Evolutionary conservation across 2,329 filamentous ascomycete species (phyloP), one percentile per base, ranked within the genome.

Genomic region (Cladophialophora yegresii): DNA sequence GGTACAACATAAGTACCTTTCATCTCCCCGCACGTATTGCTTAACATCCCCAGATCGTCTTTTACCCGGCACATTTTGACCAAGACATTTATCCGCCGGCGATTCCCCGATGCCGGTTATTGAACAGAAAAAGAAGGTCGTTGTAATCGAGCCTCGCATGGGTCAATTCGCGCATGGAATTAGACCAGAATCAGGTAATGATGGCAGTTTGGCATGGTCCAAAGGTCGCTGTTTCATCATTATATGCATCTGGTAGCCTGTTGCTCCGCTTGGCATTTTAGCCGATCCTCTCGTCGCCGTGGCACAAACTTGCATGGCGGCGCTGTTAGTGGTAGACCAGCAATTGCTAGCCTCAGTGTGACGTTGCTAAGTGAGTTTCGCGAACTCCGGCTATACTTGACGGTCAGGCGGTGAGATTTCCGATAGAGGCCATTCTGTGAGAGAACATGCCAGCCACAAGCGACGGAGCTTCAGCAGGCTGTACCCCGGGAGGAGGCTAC

Each of bases 1-100:
- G 56, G 61, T 63, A 63, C 61, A 30, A 33, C 54, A 63, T 63
- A 58, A 40, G 54, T 63, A 63, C 47, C 56, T 57, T 62, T 53
- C 40, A 16, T 49, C 55, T 49, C 55, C 55, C 55, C 55, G 55
- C 55, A 49, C 40, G 23, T 54, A 58, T 45, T 22, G n/a, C 61
- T 36, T 47, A 40, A 9, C 43, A 36, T 47, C 60, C 43, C 40
- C 54, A 63, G 47, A 53, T 55, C 60, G 40, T 49, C 51, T 50
- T 49, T 62, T 62, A 62, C 10, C 59, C 59, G 54, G 50, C 20
- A 12, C 26, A 23, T 54, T 53, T 60, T 20, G 33, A 40, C 49
- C 23, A 33, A 22, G 5, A 16, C 22, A 53, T 63, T 63, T 63
- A 63, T 30, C 61, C 61, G 56, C 43, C 61, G 61, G 61, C 61